Evolutionary conservation across 768 basidiomycete species (phyloP), one percentile per base, ranked within the genome.

Genomic region (Trametes cinnabarina): DNA sequence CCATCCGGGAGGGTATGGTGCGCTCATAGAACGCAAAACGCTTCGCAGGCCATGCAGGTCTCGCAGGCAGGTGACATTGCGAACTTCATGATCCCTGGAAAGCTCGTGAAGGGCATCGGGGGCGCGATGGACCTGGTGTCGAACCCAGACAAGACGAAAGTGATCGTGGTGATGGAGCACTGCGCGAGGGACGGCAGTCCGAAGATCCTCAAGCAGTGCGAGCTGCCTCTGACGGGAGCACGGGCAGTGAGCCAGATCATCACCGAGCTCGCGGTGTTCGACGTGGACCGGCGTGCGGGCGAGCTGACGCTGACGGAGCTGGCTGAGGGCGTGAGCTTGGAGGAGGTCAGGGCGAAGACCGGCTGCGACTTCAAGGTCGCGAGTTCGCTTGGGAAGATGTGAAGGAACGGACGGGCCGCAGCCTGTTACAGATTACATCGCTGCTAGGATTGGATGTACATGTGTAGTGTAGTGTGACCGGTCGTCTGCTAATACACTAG

Each of bases 61-160:
- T 94, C 93, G 2, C 86, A 90, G 63, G 85, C 84, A 1, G 94
- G 92, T 39, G 95, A 98, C 71, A 89, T 98, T 62, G 95, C 95
- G 55, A 98, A 98, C 77, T 98, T 93, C 71, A 98, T 97, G 95
- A 94, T 97, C 67, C 95, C 94, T 2, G 92, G 94, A 14, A 96
- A 97, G 76, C 81, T 94, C 70, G 81, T 93, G 32, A 92, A 90
- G 79, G 91, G 92, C 40, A 95, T 97, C 69, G 95, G 95, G 12
- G 95, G 94, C 49, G 94, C 94, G 11, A 95, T 95, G 93, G 94
- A 96, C 70, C 84, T 95, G 47, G 93, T 94, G 61, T 96, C 94
- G 57, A 97, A 96, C 74, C 95, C 94, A 1, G 93, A 96, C 73
- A 87, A 88, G 73, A 98, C 95, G 40, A 95, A 89, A 73, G 88